Base-by-base conservation (phyloP, 495 filamentous ascomycete genomes). In the Hyaloscypha hepaticicola region DNA sequence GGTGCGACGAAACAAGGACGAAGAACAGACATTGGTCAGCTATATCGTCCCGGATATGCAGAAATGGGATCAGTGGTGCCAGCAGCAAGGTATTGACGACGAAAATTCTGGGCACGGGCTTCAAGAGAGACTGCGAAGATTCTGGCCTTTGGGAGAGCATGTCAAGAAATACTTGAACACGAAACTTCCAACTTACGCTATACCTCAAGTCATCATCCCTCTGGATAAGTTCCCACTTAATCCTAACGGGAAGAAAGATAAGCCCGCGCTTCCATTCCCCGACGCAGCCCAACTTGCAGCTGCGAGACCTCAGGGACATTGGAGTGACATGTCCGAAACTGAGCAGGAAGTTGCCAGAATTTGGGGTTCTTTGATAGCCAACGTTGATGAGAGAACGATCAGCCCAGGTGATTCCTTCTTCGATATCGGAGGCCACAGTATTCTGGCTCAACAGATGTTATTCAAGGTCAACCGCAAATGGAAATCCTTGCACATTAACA, bases 201-300 rank as follows among this genome's bases (percentile, higher is more conserved):
- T 98, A 0, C 95, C 95, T 1, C 76, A 76, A 63, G 82, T 94
- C 34, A 83, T 93, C 65, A 90, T 99, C 29, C 86, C 90, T 2
- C 84, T 99, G 25, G 82, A 83, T 57, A 87, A 88, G 48, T 83
- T 97, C 59, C 94, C 94, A 0, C 79, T 98, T 28, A 97, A 96
- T 76, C 94, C 94, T 16, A 97, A 97, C 68, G 93, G 93, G 65
- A 98, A 97, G 78, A 87, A 96, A 52, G 95, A 99, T 72, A 92
- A 89, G 76, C 92, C 92, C 6, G 89, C 87, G 1, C 81, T 99
- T 49, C 95, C 95, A 0, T 97, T 96, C 84, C 95, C 95, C 0
- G 90, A 94, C 73, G 87, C 86, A 12, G 83, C 82, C 3, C 86
- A 92, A 64, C 74, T 84, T 12, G 71, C 76, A 8, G 79, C 82